Conservation (phyloP, 306 rosid genomes). For the Benincasa hispida region DNA sequence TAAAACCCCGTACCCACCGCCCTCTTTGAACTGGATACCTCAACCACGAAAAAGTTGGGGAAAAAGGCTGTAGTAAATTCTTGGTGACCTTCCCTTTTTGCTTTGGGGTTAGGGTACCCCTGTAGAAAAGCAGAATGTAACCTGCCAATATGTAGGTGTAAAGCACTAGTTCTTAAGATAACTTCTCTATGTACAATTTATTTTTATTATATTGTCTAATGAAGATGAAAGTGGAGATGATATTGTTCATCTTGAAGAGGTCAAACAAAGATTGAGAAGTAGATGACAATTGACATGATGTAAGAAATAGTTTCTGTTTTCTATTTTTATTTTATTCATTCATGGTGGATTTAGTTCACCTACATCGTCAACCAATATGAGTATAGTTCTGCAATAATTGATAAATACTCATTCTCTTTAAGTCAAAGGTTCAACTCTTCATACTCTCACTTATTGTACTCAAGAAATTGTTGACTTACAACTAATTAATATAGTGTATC, state of each 20-base stretch:
- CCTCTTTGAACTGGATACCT: neutral
- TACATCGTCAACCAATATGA: too few species aligned
- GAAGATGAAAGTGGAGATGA: neutral
- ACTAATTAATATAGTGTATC: too few species aligned
- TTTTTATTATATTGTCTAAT: neutral
- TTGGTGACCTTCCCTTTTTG: neutral
- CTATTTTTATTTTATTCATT: too few species aligned
- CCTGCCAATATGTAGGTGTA: neutral
- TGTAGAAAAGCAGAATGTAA: neutral
- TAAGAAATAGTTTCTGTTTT: too few species aligned
- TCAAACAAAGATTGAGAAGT: too few species aligned
- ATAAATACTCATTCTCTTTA: too few species aligned
- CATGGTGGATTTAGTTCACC: neutral
- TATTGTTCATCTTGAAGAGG: neutral
- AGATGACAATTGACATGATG: too few species aligned
- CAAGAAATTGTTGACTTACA: too few species aligned
- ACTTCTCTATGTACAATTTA: slow-evolving; percentile 1
- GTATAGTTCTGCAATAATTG: too few species aligned
- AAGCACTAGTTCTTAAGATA: slow-evolving; percentile 1
- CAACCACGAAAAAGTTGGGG: neutral
- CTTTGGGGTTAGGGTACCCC: neutral
- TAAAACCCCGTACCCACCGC: neutral
- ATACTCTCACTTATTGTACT: too few species aligned
- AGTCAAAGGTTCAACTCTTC: too few species aligned
- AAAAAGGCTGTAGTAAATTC: neutral